A percentile compares a stretch with the other conserved stretches of the same genome.
Conservation (phyloP, 331 rosid genomes). For the Acacia pycnantha region DNA sequence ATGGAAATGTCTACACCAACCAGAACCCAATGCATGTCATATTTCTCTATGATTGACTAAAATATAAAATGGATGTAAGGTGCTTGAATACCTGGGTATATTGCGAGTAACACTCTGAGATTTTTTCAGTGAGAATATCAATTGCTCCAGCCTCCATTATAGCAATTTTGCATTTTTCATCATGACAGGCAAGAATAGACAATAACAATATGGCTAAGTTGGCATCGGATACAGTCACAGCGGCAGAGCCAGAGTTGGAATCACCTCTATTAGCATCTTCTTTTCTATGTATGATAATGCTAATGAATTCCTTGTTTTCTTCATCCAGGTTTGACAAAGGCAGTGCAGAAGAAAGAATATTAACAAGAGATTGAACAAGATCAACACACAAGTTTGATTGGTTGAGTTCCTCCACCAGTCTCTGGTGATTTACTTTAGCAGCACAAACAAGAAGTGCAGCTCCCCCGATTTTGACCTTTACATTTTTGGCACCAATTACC, state of each 20-base stretch:
- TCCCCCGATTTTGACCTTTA: constrained; percentile 84
- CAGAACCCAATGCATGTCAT: constrained; percentile 18
- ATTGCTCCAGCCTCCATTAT: constrained; percentile 96
- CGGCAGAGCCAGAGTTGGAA: constrained; percentile 56
- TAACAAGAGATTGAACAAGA: constrained; percentile 84
- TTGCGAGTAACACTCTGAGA: constrained; percentile 64
- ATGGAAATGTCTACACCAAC: constrained; percentile 20
- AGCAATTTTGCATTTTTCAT: constrained; percentile 62
- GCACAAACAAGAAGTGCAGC: constrained; percentile 89
- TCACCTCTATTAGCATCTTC: constrained; percentile 46
- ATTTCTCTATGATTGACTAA: constrained; percentile 14
- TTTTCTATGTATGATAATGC: constrained; percentile 60
- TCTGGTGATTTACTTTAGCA: constrained; percentile 74
- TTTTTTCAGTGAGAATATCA: constrained; percentile 80
- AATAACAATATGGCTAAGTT: constrained; percentile 85
- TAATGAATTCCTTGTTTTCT: constrained; percentile 54
- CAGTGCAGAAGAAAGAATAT: constrained; percentile 55
- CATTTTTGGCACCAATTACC: constrained; percentile 66
- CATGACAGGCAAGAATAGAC: constrained; percentile 83
- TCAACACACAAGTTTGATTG: constrained; percentile 52
- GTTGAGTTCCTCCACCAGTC: constrained; percentile 80
- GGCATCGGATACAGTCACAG: constrained; percentile 50
- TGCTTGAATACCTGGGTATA: constrained; percentile 76
- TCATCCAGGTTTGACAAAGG: constrained; percentile 43
- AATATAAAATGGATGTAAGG: constrained; percentile 14